Conservation (phyloP, 2,329 filamentous ascomycete species). For the Xylariaceae sp. region DNA sequence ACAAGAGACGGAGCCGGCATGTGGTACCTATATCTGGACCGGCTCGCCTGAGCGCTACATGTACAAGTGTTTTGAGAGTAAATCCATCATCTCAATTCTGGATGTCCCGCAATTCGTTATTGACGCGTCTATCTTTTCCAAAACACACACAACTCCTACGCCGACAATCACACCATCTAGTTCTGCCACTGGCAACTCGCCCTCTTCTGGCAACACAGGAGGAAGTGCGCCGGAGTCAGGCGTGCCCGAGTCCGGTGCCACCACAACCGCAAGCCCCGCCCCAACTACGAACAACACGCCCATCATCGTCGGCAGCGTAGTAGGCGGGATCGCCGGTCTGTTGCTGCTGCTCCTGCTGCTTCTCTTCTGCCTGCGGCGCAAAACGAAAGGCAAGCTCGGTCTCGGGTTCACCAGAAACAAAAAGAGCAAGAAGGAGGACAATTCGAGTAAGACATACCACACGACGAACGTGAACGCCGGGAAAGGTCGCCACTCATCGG, state of each 20-base stretch:
- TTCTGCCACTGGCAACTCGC: slow-evolving; percentile 6
- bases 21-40: slow-evolving; percentile 47
- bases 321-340: slow-evolving; percentile 39
- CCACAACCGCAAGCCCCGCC: not conserved
- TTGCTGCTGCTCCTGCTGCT: slow-evolving; percentile 36
- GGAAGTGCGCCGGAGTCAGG: slow-evolving; percentile 1
- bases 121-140: slow-evolving; percentile 38
- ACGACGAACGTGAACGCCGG: slow-evolving; percentile 8
- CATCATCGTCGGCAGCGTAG: slow-evolving; percentile 40
- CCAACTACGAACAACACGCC: slow-evolving; percentile 27
- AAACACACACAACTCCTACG: slow-evolving; percentile 24
- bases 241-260: not conserved
- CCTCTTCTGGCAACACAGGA: slow-evolving; percentile 2
- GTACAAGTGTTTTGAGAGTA: slow-evolving; percentile 43
- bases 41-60: slow-evolving; percentile 42
- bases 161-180: slow-evolving; percentile 17
- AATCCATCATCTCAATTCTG: slow-evolving; percentile 42
- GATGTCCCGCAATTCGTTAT: slow-evolving; percentile 44
- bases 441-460: slow-evolving; percentile 20
- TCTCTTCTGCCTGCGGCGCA: slow-evolving; percentile 29
- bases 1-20: slow-evolving; percentile 35
- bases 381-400: slow-evolving; percentile 23
- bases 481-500: slow-evolving; percentile 20
- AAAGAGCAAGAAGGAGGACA: slow-evolving; percentile 29
- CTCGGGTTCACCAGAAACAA: slow-evolving; percentile 30